These are phyloP conservation scores for Salix koriyanagi DNA, from an alignment of 345 rosid species.

Conservation along the genomic window DNA sequence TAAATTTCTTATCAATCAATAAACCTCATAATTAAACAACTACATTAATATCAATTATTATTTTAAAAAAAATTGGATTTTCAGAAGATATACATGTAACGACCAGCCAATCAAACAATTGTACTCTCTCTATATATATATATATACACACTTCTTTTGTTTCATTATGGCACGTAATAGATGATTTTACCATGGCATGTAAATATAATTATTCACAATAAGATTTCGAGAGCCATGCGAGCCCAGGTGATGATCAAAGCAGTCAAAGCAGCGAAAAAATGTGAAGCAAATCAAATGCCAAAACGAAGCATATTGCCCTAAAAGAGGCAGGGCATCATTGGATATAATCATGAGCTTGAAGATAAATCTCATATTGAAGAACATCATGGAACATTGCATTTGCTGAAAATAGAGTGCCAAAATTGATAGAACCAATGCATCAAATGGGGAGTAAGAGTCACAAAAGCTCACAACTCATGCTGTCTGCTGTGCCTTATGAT, in stretches of 20 bases:
- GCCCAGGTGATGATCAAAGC: not conserved
- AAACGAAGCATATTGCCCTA: no score
- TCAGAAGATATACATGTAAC: no score
- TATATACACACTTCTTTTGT: not conserved
- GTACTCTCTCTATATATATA: no score
- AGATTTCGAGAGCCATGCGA: slow-evolving; percentile 7
- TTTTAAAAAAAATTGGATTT: no score
- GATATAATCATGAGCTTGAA: not conserved
- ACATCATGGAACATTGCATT: not conserved
- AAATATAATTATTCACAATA: not conserved
- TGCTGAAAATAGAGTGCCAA: not conserved
- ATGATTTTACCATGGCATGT: not conserved
- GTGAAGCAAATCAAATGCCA: not conserved
- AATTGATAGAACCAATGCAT: not conserved
- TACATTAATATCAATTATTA: no score
- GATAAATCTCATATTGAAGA: not conserved
- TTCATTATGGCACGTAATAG: not conserved
- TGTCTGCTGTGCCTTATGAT: slow-evolving; percentile 5
- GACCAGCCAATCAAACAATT: no score
- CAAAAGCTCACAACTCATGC: not conserved
- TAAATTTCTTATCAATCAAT: no score
- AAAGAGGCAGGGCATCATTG: not conserved
- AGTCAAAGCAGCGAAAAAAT: not conserved
- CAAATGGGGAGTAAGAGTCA: not conserved
- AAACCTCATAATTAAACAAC: no score